Conservation (phyloP, 108 stramenopile species). For the Skeletonema menzelii region DNA sequence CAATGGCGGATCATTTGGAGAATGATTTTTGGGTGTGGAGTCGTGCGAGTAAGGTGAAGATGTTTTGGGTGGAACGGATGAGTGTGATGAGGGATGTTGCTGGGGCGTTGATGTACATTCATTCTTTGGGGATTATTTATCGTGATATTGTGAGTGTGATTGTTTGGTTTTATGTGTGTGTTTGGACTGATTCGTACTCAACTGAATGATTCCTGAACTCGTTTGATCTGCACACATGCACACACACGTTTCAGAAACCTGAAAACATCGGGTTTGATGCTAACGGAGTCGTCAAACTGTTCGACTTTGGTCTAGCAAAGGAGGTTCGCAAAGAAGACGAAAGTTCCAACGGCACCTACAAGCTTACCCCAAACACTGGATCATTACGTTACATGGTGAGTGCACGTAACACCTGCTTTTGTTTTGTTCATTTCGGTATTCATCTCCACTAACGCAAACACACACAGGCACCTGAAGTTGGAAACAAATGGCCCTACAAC, state of each 20-base stretch:
- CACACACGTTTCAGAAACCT: slow-evolving; percentile 25
- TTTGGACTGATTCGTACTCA: not conserved
- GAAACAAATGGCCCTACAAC: slow-evolving; percentile 69
- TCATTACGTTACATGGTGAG: slow-evolving; percentile 73
- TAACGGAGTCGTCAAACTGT: slow-evolving; percentile 57
- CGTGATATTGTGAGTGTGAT: slow-evolving; percentile 52
- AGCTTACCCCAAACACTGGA: slow-evolving; percentile 80
- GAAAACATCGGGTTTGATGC: slow-evolving; percentile 73
- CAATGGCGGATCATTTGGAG: slow-evolving; percentile 16
- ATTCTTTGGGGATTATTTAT: slow-evolving; percentile 55
- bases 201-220: not conserved
- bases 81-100: slow-evolving; percentile 10
- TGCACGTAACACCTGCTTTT: too few relatives aligned
- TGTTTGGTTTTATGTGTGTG: not conserved
- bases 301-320: slow-evolving; percentile 79
- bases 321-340: slow-evolving; percentile 15
- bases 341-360: slow-evolving; percentile 55
- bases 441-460: too few relatives aligned
- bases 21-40: slow-evolving; percentile 23
- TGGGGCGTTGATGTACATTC: not conserved
- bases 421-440: too few relatives aligned
- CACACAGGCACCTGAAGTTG: slow-evolving; percentile 49
- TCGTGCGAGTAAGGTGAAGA: slow-evolving; percentile 17
- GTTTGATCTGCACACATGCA: not conserved
- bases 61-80: slow-evolving; percentile 36